Evolutionary conservation across 352 stramenopile species (phyloP).

Genomic region (Phytophthora sp.): DNA sequence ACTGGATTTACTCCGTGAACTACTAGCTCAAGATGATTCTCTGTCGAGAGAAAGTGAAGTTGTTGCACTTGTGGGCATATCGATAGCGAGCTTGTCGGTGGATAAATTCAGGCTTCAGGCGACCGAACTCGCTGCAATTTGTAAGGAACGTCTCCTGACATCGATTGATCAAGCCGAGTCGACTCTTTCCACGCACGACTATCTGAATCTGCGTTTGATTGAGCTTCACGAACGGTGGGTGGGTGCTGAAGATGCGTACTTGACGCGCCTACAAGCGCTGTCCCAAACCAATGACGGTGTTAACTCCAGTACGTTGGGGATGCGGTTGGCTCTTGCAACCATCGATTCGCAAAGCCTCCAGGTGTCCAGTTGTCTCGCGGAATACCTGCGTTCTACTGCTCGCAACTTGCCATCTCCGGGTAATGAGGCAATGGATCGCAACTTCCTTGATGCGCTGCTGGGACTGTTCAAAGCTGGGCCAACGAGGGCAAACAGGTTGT

Average conservation of each 20-base stretch:
- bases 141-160: slow-evolving; percentile 43
- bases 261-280: slow-evolving; percentile 38
- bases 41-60: slow-evolving; percentile 28
- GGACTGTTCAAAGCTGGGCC: slow-evolving; percentile 40
- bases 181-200: slow-evolving; percentile 25
- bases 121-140: slow-evolving; percentile 18
- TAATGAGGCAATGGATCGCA: slow-evolving; percentile 38
- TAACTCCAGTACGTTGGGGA: slow-evolving; percentile 29
- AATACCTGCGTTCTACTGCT: slow-evolving; percentile 32
- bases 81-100: slow-evolving; percentile 41
- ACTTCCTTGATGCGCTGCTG: slow-evolving; percentile 40
- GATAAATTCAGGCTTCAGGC: slow-evolving; percentile 22
- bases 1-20: slow-evolving; percentile 31
- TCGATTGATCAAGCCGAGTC: slow-evolving; percentile 32
- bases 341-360: slow-evolving; percentile 46
- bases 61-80: slow-evolving; percentile 42
- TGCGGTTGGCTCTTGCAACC: slow-evolving; percentile 40
- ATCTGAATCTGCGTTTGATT: slow-evolving; percentile 41
- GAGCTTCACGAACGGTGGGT: slow-evolving; percentile 50
- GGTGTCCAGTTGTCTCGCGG: slow-evolving; percentile 34
- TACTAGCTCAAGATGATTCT: slow-evolving; percentile 26
- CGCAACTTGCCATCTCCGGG: slow-evolving; percentile 7
- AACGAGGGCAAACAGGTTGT: slow-evolving; percentile 22
- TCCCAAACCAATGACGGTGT: slow-evolving; percentile 28
- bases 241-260: slow-evolving; percentile 25